phyloP scores from a whole-genome alignment of 306 rosid genomes.

The Ammopiptanthus mongolicus region DNA sequence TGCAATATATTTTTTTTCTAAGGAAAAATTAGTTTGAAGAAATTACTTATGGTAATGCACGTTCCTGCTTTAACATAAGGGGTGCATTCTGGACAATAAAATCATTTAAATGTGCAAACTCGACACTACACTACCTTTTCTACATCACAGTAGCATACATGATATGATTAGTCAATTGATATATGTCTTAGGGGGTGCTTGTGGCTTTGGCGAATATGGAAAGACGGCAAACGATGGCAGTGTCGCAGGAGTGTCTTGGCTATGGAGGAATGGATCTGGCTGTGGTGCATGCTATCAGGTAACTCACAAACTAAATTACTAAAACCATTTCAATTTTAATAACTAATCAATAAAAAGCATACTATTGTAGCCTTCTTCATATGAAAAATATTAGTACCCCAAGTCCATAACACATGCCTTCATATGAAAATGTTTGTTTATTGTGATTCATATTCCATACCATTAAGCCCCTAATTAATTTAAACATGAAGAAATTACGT shows the following conservation, averaged over 20 bases:
- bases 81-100: background rate
- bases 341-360: background rate
- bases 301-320: background rate
- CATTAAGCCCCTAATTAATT: background rate
- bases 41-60: background rate
- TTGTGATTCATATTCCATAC: background rate
- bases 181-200: slow-evolving; percentile 68
- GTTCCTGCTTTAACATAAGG: background rate
- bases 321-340: background rate
- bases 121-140: background rate
- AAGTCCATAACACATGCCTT: background rate
- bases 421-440: background rate
- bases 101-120: background rate
- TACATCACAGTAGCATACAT: background rate
- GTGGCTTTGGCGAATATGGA: slow-evolving; percentile 84
- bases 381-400: background rate
- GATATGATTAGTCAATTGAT: background rate
- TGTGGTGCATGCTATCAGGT: slow-evolving; percentile 97
- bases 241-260: slow-evolving; percentile 74
- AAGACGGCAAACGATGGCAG: slow-evolving; percentile 63
- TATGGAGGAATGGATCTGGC: slow-evolving; percentile 77
- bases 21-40: background rate
- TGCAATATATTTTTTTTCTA: no score
- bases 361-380: background rate
- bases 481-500: background rate